phyloP scores from a whole-genome alignment of 2,329 filamentous ascomycete genomes.

The Simplicillium sp. region DNA sequence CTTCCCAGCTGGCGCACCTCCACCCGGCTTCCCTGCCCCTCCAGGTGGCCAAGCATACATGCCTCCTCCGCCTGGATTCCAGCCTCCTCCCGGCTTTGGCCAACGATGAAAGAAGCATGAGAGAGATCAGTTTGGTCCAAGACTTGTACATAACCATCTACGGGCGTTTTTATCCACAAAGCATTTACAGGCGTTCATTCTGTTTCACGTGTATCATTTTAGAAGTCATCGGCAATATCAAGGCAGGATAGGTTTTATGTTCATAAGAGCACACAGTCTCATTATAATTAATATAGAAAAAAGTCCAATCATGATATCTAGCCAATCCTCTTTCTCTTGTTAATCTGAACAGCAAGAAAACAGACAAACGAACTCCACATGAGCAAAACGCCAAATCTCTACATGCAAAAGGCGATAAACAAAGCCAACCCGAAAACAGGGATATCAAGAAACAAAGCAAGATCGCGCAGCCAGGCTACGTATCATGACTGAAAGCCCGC shows the following conservation, averaged over 20 bases:
- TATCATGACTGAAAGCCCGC: slow-evolving; percentile 24
- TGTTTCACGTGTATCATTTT: too few relatives aligned
- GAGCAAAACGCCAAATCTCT: slow-evolving; percentile 1
- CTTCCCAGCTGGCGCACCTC: slow-evolving; percentile 26
- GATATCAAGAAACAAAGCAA: too few relatives aligned
- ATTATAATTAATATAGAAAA: not conserved
- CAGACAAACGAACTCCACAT: not conserved
- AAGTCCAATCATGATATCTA: slow-evolving; percentile 3
- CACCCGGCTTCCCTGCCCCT: slow-evolving; percentile 28
- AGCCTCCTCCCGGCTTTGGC: slow-evolving; percentile 34
- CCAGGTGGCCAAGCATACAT: slow-evolving; percentile 26
- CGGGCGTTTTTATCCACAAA: not conserved
- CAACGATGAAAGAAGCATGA: slow-evolving; percentile 17
- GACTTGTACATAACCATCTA: not conserved
- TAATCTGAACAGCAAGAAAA: slow-evolving; percentile 1
- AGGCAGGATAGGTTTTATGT: not conserved
- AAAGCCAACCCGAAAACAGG: slow-evolving; percentile 14
- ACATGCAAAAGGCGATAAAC: slow-evolving; percentile 5
- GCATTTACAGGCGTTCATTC: not conserved
- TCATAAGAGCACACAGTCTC: not conserved
- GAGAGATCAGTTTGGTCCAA: not conserved
- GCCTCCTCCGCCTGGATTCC: slow-evolving; percentile 32
- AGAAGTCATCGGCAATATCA: too few relatives aligned
- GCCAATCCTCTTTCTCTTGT: slow-evolving; percentile 3
- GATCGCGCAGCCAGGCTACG: too few relatives aligned